Evolutionary conservation across 805 yeast genomes (phyloP).

Genomic region (Wickerhamiella qilinensis): DNA sequence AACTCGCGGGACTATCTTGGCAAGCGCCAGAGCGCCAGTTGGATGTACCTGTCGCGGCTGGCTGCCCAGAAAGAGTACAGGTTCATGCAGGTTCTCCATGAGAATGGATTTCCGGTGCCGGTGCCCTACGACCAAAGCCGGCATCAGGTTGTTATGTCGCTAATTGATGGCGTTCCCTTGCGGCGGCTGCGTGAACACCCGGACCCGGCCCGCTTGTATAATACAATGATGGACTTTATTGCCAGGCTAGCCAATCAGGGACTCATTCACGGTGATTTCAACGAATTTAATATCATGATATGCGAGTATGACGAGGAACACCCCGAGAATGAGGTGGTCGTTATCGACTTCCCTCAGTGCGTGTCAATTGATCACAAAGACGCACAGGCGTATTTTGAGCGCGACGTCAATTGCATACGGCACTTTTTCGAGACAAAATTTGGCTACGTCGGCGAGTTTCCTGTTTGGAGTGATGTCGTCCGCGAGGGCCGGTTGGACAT

Average conservation of each 20-base stretch:
- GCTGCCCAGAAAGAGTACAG: constrained; percentile 90
- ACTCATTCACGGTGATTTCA: constrained; percentile 90
- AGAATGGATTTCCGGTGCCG: constrained; percentile 75
- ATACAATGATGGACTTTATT: constrained; percentile 73
- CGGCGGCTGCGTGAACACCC: constrained; percentile 58
- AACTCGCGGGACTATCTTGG: constrained; percentile 83
- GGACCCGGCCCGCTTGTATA: constrained; percentile 56
- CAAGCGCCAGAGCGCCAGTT: constrained; percentile 53
- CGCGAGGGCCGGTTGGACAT: constrained; percentile 60
- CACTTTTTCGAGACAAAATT: constrained; percentile 68
- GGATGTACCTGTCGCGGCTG: constrained; percentile 83
- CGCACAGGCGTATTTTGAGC: constrained; percentile 71
- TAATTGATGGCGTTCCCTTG: constrained; percentile 83
- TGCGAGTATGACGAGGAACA: constrained; percentile 29
- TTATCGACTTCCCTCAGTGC: constrained; percentile 97
- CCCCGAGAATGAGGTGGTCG: constrained; percentile 58
- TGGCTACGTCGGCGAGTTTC: constrained; percentile 72
- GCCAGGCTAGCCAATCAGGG: constrained; percentile 78
- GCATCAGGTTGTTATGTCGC: constrained; percentile 86
- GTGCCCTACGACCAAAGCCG: constrained; percentile 77
- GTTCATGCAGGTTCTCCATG: constrained; percentile 62
- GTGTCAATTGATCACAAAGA: constrained; percentile 81
- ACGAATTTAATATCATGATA: constrained; percentile 89
- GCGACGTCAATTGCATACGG: constrained; percentile 86
- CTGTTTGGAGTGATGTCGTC: constrained; percentile 59